Evolutionary conservation across 768 basidiomycete genomes (phyloP).

Genomic region (Pleurotus pulmonarius): DNA sequence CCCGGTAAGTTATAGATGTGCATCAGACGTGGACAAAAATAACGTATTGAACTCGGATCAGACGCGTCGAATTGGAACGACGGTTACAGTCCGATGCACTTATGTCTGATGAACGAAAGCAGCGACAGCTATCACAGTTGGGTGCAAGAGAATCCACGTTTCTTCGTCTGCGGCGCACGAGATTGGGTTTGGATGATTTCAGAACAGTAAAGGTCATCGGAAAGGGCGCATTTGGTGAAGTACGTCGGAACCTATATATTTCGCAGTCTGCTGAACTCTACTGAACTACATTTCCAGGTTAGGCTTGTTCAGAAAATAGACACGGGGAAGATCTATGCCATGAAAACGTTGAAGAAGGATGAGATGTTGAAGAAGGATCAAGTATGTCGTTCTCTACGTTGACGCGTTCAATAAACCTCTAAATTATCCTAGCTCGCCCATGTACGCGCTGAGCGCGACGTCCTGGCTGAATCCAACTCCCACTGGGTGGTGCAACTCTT

Average conservation of each 20-base stretch:
- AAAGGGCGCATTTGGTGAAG: constrained; percentile 98
- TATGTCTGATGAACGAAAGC: constrained; percentile 82
- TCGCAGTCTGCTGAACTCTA: neutral
- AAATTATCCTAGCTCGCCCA: constrained; percentile 73
- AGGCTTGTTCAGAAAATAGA: constrained; percentile 95
- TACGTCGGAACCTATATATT: constrained; percentile 26
- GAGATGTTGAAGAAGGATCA: constrained; percentile 99
- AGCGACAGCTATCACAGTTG: constrained; percentile 75
- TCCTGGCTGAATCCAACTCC: constrained; percentile 92
- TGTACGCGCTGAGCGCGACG: constrained; percentile 95
- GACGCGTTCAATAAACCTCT: no score
- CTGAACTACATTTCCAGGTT: constrained; percentile 45
- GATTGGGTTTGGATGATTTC: constrained; percentile 89
- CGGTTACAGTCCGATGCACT: constrained; percentile 65
- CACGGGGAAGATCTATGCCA: constrained; percentile 97
- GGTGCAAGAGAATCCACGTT: constrained; percentile 89
- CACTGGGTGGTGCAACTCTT: constrained; percentile 95
- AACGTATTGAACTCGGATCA: constrained; percentile 21
- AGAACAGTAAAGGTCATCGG: constrained; percentile 98
- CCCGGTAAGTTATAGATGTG: constrained; percentile 49
- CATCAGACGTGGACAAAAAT: no score
- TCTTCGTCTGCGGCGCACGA: constrained; percentile 83
- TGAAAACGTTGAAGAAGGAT: constrained; percentile 96
- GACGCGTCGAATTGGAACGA: constrained; percentile 86
- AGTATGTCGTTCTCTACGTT: constrained; percentile 35